Percentiles rank a stretch among this genome's conserved stretches.
Conservation (phyloP, 352 stramenopile genomes). For the Heterotrichella gracilis region DNA sequence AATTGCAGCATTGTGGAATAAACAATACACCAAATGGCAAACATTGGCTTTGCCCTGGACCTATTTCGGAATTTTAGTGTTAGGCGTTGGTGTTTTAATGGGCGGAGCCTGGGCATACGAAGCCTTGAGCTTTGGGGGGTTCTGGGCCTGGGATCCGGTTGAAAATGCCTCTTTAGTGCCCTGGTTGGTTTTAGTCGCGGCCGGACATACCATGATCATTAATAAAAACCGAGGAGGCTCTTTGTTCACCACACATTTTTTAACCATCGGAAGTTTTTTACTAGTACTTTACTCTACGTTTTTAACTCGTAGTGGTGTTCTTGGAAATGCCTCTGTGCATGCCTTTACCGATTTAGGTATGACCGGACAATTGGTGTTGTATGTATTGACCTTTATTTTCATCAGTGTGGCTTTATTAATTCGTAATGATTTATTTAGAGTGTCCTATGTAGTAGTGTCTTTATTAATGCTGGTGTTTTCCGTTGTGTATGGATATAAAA, state of each 20-base stretch:
- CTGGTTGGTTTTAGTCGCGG: not conserved
- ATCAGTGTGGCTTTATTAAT: not conserved
- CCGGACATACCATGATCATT: not conserved
- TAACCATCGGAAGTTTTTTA: constrained; percentile 1
- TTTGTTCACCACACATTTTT: not conserved
- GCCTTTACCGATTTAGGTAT: not conserved
- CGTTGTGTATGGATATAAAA: constrained; percentile 8
- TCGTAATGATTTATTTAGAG: not conserved
- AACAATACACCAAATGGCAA: not conserved
- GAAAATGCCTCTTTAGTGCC: not conserved
- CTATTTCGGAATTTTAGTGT: not conserved
- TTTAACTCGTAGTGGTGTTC: not conserved
- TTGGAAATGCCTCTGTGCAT: not conserved
- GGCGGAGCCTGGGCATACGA: not conserved
- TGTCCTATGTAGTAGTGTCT: not conserved
- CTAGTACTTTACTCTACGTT: not conserved
- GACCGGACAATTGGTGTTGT: not conserved
- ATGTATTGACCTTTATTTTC: constrained; percentile 6
- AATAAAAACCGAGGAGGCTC: not conserved
- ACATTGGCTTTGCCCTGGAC: not conserved
- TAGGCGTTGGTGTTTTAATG: constrained; percentile 4
- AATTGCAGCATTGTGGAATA: not conserved
- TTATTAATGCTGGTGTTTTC: not conserved
- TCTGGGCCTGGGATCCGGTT: not conserved
- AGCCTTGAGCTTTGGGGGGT: not conserved